These are phyloP conservation scores for Aspergillus calidoustus DNA, from an alignment of 2,329 filamentous ascomycete species.

Conservation along the genomic window DNA sequence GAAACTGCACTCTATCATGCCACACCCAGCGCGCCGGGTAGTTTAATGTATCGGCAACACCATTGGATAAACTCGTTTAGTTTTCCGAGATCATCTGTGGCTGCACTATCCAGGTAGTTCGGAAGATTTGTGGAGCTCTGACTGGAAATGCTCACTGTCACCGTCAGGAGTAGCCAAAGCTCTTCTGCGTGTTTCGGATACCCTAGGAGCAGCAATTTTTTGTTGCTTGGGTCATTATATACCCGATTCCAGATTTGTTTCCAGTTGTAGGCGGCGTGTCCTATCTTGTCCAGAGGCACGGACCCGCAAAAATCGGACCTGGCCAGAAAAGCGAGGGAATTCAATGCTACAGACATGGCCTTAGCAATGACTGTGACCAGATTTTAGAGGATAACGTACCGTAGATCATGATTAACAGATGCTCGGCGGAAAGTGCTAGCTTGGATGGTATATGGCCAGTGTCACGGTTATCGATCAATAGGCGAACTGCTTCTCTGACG, in stretches of 20 bases:
- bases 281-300: constrained; percentile 31
- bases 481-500: constrained; percentile 28
- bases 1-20: not conserved
- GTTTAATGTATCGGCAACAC: constrained; percentile 15
- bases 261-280: constrained; percentile 34
- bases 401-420: constrained; percentile 38
- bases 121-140: constrained; percentile 18
- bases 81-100: constrained; percentile 36
- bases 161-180: constrained; percentile 36
- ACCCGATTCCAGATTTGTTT: constrained; percentile 33
- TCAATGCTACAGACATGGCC: constrained; percentile 26
- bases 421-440: constrained; percentile 33
- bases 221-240: constrained; percentile 19
- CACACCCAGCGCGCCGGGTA: not conserved
- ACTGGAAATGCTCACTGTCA: constrained; percentile 29
- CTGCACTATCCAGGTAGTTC: constrained; percentile 31
- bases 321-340: constrained; percentile 36
- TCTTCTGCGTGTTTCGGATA: constrained; percentile 40
- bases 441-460: constrained; percentile 26
- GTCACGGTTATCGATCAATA: constrained; percentile 30
- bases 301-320: constrained; percentile 33
- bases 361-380: not conserved
- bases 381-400: constrained; percentile 20
- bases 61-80: constrained; percentile 38
- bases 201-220: constrained; percentile 32